Evolutionary conservation across 2,329 filamentous ascomycete species (phyloP).

Genomic region (Paecilomyces dactylethromorphus): DNA sequence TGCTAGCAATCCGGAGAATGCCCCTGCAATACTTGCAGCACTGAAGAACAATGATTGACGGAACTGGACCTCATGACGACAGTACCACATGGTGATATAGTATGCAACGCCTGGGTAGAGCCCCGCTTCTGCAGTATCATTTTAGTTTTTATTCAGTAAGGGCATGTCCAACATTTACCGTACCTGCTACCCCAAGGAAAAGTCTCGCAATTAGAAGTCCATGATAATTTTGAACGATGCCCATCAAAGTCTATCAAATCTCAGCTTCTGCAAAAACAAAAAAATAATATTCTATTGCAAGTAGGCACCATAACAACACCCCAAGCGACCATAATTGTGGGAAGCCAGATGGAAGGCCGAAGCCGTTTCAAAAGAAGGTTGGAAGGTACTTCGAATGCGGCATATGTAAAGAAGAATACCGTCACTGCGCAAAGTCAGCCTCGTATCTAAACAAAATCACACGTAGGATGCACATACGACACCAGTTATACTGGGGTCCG

Average conservation of each 20-base stretch:
- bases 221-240: conserved; percentile 39
- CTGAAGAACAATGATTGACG: conserved; percentile 43
- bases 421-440: conserved; percentile 7
- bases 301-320: conserved; percentile 37
- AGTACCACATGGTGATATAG: conserved; percentile 43
- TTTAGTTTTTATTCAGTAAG: neutral
- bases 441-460: neutral
- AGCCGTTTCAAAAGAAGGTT: conserved; percentile 26
- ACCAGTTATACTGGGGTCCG: conserved; percentile 19
- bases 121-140: conserved; percentile 26
- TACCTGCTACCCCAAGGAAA: conserved; percentile 34
- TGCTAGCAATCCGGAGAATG: conserved; percentile 47
- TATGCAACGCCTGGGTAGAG: conserved; percentile 39
- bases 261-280: neutral
- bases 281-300: neutral
- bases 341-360: conserved; percentile 22
- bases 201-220: conserved; percentile 43
- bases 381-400: conserved; percentile 14
- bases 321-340: conserved; percentile 34
- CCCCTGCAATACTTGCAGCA: conserved; percentile 44
- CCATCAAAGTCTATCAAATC: conserved; percentile 38
- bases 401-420: conserved; percentile 19
- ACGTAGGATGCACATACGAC: conserved; percentile 6
- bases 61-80: conserved; percentile 35
- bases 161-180: neutral